A percentile compares a stretch with the other conserved stretches of the same genome.
Conservation (phyloP, 345 rosid genomes). For the Firmiana major region DNA sequence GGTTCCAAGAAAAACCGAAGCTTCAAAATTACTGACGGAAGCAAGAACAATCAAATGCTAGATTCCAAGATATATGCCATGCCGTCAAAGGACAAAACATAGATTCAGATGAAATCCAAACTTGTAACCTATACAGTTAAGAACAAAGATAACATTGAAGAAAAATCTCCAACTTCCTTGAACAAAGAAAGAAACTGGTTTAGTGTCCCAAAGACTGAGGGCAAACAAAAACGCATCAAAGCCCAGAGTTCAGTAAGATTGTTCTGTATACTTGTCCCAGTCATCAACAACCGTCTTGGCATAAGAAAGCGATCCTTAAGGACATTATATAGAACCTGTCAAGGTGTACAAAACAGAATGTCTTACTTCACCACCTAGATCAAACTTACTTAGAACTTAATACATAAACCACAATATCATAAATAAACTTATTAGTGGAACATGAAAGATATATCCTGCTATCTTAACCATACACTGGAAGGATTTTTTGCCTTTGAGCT, state of each 20-base stretch:
- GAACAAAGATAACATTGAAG: constrained; percentile 31
- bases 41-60: not conserved
- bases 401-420: constrained; percentile 1
- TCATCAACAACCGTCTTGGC: constrained; percentile 81
- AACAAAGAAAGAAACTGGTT: constrained; percentile 67
- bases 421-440: not conserved
- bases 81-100: not conserved
- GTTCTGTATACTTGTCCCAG: constrained; percentile 87
- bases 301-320: constrained; percentile 60
- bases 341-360: constrained; percentile 15
- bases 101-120: not conserved
- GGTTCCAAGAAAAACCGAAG: no score
- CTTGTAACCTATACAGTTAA: not conserved
- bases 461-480: constrained; percentile 57
- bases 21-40: not conserved
- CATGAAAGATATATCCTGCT: not conserved
- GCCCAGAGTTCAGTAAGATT: constrained; percentile 93
- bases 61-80: not conserved
- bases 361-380: not conserved
- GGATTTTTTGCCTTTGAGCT: constrained; percentile 93
- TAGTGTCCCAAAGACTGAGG: constrained; percentile 72
- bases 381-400: not conserved
- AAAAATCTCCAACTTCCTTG: constrained; percentile 52
- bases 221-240: constrained; percentile 90
- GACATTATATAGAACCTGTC: constrained; percentile 70